These are phyloP conservation scores for Fusarium chaquense DNA, from an alignment of 2,329 filamentous ascomycete species.

Conservation along the genomic window DNA sequence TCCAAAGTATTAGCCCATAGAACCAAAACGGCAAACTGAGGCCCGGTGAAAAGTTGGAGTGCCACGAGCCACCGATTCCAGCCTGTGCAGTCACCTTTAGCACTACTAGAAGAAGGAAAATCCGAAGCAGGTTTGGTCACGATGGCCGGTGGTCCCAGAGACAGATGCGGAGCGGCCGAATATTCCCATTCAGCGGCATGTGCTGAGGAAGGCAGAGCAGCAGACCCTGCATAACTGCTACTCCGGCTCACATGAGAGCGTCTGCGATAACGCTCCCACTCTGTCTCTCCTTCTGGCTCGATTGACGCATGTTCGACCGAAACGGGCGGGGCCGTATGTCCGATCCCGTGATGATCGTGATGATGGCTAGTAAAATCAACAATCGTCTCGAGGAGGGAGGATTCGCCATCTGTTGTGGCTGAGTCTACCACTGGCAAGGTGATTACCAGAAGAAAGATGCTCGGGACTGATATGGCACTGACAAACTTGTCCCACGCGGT, in stretches of 20 bases:
- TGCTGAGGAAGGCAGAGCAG: conserved; percentile 33
- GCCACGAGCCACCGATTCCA: conserved; percentile 95
- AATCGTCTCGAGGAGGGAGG: conserved; percentile 43
- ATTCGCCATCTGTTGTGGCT: conserved; percentile 63
- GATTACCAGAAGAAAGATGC: conserved; percentile 88
- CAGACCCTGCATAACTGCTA: conserved; percentile 41
- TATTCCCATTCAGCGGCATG: conserved; percentile 42
- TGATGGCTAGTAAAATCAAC: conserved; percentile 49
- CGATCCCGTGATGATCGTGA: conserved; percentile 51
- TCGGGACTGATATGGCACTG: conserved; percentile 86
- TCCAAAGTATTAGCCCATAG: conserved; percentile 76
- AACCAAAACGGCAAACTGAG: conserved; percentile 83
- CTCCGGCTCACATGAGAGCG: conserved; percentile 53
- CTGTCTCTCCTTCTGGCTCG: conserved; percentile 63
- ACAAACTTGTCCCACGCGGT: conserved; percentile 85
- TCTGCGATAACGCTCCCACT: conserved; percentile 71
- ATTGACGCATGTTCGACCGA: conserved; percentile 52
- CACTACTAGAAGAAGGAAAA: conserved; percentile 50
- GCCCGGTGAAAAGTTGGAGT: conserved; percentile 87
- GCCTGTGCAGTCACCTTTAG: conserved; percentile 61
- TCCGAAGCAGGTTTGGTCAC: conserved; percentile 51
- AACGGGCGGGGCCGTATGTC: conserved; percentile 52
- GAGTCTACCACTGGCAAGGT: conserved; percentile 92
- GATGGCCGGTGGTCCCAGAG: conserved; percentile 43
- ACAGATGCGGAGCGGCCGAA: conserved; percentile 30